Evolutionary conservation across 768 basidiomycete species (phyloP), one percentile per base, ranked within the genome.

Genomic region (Fomitopsis serialis): DNA sequence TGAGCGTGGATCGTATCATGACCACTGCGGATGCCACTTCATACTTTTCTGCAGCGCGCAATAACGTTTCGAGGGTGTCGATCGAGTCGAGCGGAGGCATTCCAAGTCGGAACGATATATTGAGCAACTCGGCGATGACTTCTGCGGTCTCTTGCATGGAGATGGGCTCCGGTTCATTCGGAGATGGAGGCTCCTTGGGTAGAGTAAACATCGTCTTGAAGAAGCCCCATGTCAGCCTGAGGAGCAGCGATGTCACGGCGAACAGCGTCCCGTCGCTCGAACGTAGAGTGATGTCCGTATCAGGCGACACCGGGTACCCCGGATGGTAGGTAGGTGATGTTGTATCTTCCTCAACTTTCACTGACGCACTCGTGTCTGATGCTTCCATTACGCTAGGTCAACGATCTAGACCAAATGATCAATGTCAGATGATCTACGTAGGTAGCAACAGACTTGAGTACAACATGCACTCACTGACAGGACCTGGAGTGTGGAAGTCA

Each of bases 1-100:
- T 72, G 48, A 77, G 68, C 11, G 70, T 69, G 7, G 71, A 61
- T 3, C 78, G 75, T 15, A 78, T 63, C 54, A 73, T 54, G 27
- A 74, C 74, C 6, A 77, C 58, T 2, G 75, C 74, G 8, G 75
- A 75, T 6, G 71, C 70, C 19, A 76, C 67, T 36, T 77, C 73
- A 71, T 76, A 78, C 54, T 72, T 71, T 57, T 77, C 73, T 7
- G 74, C 74, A 12, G 77, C 73, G 13, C 67, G 54, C 1, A 75
- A 61, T 3, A 72, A 66, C 5, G 62, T 63, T 19, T 76, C 72
- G 56, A 78, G 75, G 12, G 67, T 68, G 54, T 74, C 72, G 52
- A 74, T 71, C 0, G 72, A 71, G 32, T 69, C 62, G 70, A 74
- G 76, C 22, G 58, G 56, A 12, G 71, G 71, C 9, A 72, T 70